Evolutionary conservation across 345 rosid species (phyloP).

Genomic region (Brassica cretica): DNA sequence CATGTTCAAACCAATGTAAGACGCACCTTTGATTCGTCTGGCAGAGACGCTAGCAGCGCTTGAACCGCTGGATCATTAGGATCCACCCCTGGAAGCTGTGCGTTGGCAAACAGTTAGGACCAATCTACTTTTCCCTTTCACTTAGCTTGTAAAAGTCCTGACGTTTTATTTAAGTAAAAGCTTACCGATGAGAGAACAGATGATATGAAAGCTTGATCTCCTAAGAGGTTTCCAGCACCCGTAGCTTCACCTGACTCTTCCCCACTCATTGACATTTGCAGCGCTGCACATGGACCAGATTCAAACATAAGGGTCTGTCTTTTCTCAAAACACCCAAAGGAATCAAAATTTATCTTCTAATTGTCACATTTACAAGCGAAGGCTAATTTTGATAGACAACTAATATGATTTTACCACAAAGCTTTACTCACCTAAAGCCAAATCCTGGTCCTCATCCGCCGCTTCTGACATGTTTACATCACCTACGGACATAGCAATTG

Average conservation of each 20-base stretch:
- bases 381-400: not conserved
- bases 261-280: conserved; percentile 72
- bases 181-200: conserved; percentile 77
- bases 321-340: not conserved
- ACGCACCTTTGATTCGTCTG: conserved; percentile 63
- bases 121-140: conserved; percentile 8
- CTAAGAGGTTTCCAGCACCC: conserved; percentile 46
- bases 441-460: conserved; percentile 56
- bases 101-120: conserved; percentile 15
- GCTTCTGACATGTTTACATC: conserved; percentile 72
- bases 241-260: conserved; percentile 41
- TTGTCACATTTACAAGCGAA: not conserved
- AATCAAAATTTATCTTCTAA: not conserved
- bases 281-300: conserved; percentile 47
- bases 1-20: not conserved
- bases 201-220: conserved; percentile 76
- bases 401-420: not conserved
- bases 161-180: not conserved
- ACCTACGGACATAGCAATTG: conserved; percentile 59
- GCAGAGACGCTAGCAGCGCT: conserved; percentile 70
- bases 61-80: conserved; percentile 74
- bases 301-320: not conserved
- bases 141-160: not conserved
- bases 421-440: conserved; percentile 61
- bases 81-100: conserved; percentile 88